Evolutionary conservation across 306 rosid genomes (phyloP).

Genomic region (Abrus precatorius): DNA sequence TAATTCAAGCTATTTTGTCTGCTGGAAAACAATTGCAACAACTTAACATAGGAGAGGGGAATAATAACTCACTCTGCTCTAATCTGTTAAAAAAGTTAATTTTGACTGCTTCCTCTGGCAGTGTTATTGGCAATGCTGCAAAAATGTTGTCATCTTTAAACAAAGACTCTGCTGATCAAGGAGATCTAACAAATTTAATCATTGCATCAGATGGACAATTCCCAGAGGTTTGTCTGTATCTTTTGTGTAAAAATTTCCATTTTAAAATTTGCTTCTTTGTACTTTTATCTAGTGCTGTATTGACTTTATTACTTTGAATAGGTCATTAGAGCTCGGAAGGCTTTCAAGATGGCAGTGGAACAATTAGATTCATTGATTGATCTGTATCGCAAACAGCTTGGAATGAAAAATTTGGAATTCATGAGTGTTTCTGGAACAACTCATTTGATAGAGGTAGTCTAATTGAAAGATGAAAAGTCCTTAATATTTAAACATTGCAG

Average conservation of each 20-base stretch:
- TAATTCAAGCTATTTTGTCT: constrained; percentile 78
- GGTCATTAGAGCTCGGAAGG: constrained; percentile 75
- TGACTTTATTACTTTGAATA: constrained; percentile 46
- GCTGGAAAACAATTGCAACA: constrained; percentile 90
- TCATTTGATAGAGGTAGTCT: constrained; percentile 88
- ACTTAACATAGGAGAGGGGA: constrained; percentile 65
- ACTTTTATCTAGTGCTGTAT: constrained; percentile 22
- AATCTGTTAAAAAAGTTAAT: constrained; percentile 75
- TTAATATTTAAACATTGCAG: constrained; percentile 18
- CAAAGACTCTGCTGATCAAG: constrained; percentile 82
- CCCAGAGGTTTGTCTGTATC: constrained; percentile 70
- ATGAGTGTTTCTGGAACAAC: constrained; percentile 80
- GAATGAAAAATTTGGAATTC: constrained; percentile 78
- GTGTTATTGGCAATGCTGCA: constrained; percentile 73
- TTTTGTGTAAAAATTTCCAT: constrained; percentile 16
- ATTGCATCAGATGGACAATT: constrained; percentile 66
- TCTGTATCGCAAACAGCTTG: constrained; percentile 77
- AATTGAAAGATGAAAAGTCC: constrained; percentile 33
- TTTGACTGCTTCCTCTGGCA: constrained; percentile 74
- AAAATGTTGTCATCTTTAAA: constrained; percentile 80
- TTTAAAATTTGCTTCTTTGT: constrained; percentile 32
- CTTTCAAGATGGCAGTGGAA: constrained; percentile 67
- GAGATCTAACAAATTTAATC: constrained; percentile 73
- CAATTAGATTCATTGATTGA: constrained; percentile 72
- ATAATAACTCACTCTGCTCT: constrained; percentile 53